Percentiles rank a stretch among this genome's conserved stretches.
phyloP scores from a whole-genome alignment of 2,329 filamentous ascomycete species.

The Alternaria sp. region DNA sequence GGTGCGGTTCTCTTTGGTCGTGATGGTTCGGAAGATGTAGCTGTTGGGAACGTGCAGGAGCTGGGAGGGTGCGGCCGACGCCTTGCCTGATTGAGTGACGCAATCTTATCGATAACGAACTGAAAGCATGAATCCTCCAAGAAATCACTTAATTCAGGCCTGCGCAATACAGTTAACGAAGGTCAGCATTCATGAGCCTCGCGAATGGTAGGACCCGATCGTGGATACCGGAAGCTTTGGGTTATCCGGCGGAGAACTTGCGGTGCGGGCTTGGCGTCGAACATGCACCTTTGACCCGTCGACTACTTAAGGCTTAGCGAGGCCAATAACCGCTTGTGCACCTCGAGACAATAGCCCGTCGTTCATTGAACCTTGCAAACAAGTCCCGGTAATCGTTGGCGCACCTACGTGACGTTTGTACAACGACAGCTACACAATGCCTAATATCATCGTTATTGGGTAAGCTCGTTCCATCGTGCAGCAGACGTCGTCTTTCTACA shows the following conservation, averaged over 20 bases:
- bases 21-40: neutral
- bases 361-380: neutral
- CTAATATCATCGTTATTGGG: slow-evolving; percentile 57
- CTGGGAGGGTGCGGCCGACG: neutral
- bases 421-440: neutral
- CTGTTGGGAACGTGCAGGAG: neutral
- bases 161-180: neutral
- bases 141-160: neutral
- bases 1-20: neutral
- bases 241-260: slow-evolving; percentile 3
- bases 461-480: slow-evolving; percentile 29
- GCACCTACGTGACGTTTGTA: neutral
- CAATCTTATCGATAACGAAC: neutral
- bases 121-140: neutral
- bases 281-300: neutral
- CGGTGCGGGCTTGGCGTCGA: neutral
- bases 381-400: neutral
- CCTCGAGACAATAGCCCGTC: neutral
- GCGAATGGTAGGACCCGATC: neutral
- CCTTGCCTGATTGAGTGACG: neutral
- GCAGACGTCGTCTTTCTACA: neutral
- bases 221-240: neutral
- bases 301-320: neutral
- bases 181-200: neutral
- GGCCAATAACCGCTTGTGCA: neutral